Evolutionary conservation across 73 alveolate species (phyloP), one percentile per base, ranked within the genome.

Genomic region (Effrenium voratum): DNA sequence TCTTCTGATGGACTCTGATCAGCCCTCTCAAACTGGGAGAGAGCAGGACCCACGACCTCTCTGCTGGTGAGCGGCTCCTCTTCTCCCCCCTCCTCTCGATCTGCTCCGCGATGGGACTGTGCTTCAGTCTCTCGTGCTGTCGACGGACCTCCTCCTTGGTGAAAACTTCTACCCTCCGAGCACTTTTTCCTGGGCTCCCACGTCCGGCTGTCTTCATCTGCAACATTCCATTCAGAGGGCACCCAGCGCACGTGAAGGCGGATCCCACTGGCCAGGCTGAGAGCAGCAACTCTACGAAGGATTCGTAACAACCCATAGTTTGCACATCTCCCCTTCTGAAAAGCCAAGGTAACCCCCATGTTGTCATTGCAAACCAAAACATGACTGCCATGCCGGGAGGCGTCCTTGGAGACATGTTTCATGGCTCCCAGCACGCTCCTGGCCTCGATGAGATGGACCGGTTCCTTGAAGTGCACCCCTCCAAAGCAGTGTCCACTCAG

Each of bases 151-250:
- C 72, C 41, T 8, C 19, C 44, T 34, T 57, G 34, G 43, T 52
- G 40, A 34, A 22, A 3, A 15, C 36, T 40, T 30, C 6, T 5
- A 81, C 73, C 52, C 26, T 38, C n/a, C 4, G 15, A 15, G 26
- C 40, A 12, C 49, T n/a, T 49, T n/a, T 16, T 2, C n/a, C 45
- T 43, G n/a, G n/a, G n/a, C 24, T 50, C 93, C n/a, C 63, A 4
- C 13, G 1, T 4, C 43, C 94, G 46, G 28, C 83, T 59, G 43
- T 55, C 88, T 32, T n/a, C 22, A 59, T 90, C 97, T 0, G 97
- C 97, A 13, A 24, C 44, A 24, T 84, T 84, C 40, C 32, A 57
- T 22, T 84, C 93, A 16, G 93, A 84, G 0, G 93, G 81, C 22
- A 52, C 55, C 93, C 93, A 84, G 2, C 93, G 41, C 30, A 84